Conservation (phyloP, 305 asterid species). For the Solanum aculeatissimum region DNA sequence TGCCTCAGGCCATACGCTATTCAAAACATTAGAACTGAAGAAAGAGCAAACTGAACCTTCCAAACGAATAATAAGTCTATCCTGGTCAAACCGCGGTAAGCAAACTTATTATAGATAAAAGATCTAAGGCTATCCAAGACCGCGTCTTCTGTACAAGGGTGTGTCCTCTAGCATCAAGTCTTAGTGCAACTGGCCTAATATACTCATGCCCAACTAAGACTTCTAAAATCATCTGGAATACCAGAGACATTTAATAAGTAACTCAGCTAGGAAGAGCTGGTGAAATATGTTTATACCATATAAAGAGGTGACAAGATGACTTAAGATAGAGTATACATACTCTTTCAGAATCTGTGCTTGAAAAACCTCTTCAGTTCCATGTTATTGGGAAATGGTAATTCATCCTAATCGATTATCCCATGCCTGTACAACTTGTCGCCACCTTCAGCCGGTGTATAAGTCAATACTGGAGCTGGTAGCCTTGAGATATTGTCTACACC, state of each 20-base stretch:
- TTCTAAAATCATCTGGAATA: not conserved
- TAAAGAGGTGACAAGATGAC: not conserved
- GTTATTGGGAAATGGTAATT: not conserved
- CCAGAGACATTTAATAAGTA: not conserved
- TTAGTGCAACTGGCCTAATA: not conserved
- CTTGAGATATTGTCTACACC: slow-evolving; percentile 21
- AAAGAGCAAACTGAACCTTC: not conserved
- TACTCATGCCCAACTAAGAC: not conserved
- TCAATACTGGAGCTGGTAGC: slow-evolving; percentile 16
- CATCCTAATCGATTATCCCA: slow-evolving; percentile 15
- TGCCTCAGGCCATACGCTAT: not conserved
- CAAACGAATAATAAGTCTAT: not conserved
- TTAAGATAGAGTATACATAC: not conserved
- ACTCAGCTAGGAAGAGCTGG: not conserved
- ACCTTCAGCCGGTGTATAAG: slow-evolving; percentile 69
- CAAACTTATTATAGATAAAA: not conserved
- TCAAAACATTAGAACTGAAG: not conserved
- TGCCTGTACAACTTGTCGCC: slow-evolving; percentile 57
- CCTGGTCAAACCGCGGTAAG: not conserved
- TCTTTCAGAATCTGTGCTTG: not conserved
- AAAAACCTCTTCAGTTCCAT: not conserved
- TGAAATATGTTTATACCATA: not conserved
- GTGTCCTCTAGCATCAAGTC: not conserved
- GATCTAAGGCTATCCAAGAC: not conserved
- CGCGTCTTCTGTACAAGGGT: not conserved